These are phyloP conservation scores for Ciborinia camelliae DNA, from an alignment of 2,329 filamentous ascomycete species.

Conservation along the genomic window DNA sequence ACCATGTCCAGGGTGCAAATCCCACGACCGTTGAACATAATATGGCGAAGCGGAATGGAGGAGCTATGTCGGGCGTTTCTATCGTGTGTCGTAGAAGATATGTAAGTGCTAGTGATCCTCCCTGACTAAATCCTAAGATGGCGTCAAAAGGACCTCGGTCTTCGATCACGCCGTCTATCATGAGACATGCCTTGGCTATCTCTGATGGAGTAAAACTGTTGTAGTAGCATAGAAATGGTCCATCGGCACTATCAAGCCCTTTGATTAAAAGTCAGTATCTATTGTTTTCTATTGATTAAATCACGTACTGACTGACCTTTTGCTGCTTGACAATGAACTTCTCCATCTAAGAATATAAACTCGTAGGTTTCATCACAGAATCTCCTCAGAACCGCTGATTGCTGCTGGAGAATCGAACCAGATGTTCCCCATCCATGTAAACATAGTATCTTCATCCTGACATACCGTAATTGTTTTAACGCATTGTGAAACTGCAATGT, in stretches of 20 bases:
- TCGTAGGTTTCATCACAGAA: neutral
- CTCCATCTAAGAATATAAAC: neutral
- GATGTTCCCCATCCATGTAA: neutral
- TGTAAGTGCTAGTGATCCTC: constrained; percentile 16
- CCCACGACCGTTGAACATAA: neutral
- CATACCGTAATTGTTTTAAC: neutral
- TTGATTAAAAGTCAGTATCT: neutral
- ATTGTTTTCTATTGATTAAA: neutral
- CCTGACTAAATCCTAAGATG: constrained; percentile 21
- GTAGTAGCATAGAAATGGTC: neutral
- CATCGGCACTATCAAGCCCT: neutral
- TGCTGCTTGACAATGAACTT: neutral
- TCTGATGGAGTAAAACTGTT: neutral
- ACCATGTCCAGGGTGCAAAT: neutral
- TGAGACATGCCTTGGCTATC: neutral
- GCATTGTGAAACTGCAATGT: neutral
- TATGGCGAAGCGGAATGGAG: constrained; percentile 16
- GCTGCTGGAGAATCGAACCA: neutral
- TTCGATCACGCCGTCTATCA: neutral
- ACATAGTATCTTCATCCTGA: neutral
- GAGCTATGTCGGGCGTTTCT: neutral
- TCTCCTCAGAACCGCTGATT: neutral
- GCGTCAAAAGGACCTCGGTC: constrained; percentile 20
- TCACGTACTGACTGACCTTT: neutral
- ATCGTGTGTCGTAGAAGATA: constrained; percentile 19